Conservation (phyloP, 208 protist species). For the Wallacemonas sp. region DNA sequence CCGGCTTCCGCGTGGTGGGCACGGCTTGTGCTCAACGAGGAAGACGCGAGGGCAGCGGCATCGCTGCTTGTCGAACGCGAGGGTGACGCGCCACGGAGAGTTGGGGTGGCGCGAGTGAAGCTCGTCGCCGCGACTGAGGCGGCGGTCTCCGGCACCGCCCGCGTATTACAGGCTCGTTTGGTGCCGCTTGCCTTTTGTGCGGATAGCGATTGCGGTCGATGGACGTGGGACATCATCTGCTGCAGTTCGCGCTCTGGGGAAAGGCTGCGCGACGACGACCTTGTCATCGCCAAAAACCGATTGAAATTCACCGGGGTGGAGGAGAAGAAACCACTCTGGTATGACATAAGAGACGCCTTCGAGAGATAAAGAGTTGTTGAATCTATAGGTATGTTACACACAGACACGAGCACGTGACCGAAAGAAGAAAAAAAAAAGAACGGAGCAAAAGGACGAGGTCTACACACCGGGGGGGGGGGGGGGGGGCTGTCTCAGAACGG, state of each 20-base stretch:
- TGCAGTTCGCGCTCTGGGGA: conserved; percentile 73
- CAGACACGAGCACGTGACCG: no score
- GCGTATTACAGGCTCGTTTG: not conserved
- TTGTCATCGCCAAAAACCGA: conserved; percentile 59
- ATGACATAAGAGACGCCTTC: conserved; percentile 10
- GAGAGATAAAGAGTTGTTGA: not conserved
- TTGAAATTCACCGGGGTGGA: conserved; percentile 60
- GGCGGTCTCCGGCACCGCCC: not conserved
- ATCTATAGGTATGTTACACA: not conserved
- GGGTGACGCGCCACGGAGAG: not conserved
- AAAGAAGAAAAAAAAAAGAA: conserved; percentile 11
- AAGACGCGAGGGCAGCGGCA: conserved; percentile 2
- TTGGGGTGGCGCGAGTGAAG: conserved; percentile 17
- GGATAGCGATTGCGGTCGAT: not conserved
- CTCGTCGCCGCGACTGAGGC: not conserved
- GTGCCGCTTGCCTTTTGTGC: not conserved
- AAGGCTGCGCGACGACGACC: conserved; percentile 47
- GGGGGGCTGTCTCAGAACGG: no score
- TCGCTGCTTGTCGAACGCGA: conserved; percentile 5
- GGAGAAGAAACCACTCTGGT: conserved; percentile 23
- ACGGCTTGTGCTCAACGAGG: not conserved
- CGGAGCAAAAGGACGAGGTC: not conserved
- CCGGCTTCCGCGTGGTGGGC: not conserved
- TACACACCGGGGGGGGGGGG: no score
- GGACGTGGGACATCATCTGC: conserved; percentile 62